A percentile compares a stretch with the other conserved stretches of the same genome.
These are phyloP conservation scores for Zygosaccharomyces lentus DNA, from an alignment of 805 yeast species.

Conservation along the genomic window DNA sequence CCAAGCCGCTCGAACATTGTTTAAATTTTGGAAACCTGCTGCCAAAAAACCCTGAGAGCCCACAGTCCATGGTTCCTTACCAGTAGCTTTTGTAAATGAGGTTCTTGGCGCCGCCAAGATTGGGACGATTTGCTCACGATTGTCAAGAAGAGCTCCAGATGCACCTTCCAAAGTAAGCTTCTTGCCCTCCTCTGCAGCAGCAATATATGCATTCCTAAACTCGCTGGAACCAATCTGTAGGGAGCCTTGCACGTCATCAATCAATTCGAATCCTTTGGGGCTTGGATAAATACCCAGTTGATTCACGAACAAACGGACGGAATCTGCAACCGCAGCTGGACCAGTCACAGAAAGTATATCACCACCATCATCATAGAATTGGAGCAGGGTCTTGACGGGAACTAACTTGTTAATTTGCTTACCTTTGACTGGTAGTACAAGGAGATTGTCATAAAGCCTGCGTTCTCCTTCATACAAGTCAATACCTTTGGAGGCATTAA, in stretches of 20 bases:
- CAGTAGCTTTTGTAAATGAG: slow-evolving; percentile 51
- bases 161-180: slow-evolving; percentile 42
- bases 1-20: slow-evolving; percentile 79
- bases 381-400: slow-evolving; percentile 47
- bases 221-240: slow-evolving; percentile 16
- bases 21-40: slow-evolving; percentile 74
- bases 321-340: slow-evolving; percentile 51
- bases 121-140: slow-evolving; percentile 68
- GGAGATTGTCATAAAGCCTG: slow-evolving; percentile 49
- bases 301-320: slow-evolving; percentile 60
- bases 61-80: slow-evolving; percentile 61
- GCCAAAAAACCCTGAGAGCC: slow-evolving; percentile 76
- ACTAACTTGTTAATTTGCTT: slow-evolving; percentile 41
- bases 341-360: slow-evolving; percentile 62
- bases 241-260: slow-evolving; percentile 56
- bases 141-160: slow-evolving; percentile 64
- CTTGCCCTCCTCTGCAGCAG: slow-evolving; percentile 5
- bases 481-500: slow-evolving; percentile 19
- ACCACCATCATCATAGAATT: slow-evolving; percentile 65
- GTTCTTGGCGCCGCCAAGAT: slow-evolving; percentile 61
- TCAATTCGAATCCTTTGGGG: slow-evolving; percentile 61
- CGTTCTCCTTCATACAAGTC: slow-evolving; percentile 38
- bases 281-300: slow-evolving; percentile 83
- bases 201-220: slow-evolving; percentile 10
- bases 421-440: slow-evolving; percentile 56